Conservation (phyloP, 257 asterid genomes). For the Gynochthodes officinalis region DNA sequence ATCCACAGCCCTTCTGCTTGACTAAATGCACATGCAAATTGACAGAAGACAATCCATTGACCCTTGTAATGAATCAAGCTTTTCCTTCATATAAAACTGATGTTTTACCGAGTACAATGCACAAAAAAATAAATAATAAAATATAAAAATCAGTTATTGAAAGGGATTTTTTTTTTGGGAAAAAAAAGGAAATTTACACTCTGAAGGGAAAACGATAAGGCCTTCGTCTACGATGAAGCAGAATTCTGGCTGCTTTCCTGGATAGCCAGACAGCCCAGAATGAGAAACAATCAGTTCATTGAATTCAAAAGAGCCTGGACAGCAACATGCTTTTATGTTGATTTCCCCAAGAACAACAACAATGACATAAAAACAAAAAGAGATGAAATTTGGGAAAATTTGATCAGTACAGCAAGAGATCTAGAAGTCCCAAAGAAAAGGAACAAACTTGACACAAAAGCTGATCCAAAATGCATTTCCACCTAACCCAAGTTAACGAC, state of each 20-base stretch:
- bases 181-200: not conserved
- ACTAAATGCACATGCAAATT: conserved; percentile 14
- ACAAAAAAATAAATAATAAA: no score
- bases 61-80: not conserved
- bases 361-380: conserved; percentile 7
- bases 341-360: conserved; percentile 9
- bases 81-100: not conserved
- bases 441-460: conserved; percentile 20
- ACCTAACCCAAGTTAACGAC: conserved; percentile 14
- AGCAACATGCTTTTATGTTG: conserved; percentile 38
- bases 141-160: not conserved
- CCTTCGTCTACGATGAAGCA: conserved; percentile 8
- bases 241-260: not conserved
- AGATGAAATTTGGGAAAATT: conserved; percentile 17
- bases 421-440: conserved; percentile 43
- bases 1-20: not conserved
- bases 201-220: not conserved
- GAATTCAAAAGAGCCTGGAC: conserved; percentile 20
- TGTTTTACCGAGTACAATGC: not conserved
- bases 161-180: not conserved
- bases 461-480: conserved; percentile 27
- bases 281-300: conserved; percentile 23
- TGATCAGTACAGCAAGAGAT: conserved; percentile 30
- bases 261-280: not conserved
- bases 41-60: not conserved